Conservation (phyloP, 768 basidiomycete species). For the Leccinum incarnatum region DNA sequence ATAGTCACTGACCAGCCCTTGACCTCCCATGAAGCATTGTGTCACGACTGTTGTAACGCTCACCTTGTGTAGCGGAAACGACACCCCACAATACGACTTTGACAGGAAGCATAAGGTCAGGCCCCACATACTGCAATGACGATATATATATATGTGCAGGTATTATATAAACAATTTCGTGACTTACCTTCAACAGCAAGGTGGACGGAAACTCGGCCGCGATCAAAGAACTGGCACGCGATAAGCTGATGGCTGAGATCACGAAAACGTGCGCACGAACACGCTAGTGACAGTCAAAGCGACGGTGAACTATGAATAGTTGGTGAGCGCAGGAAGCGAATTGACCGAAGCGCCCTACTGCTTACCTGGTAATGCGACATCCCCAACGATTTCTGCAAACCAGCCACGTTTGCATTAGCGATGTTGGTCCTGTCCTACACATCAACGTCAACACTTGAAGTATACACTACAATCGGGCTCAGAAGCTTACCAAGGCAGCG, state of each 20-base stretch:
- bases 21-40: neutral
- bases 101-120: constrained; percentile 56
- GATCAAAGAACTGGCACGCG: constrained; percentile 42
- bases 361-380: constrained; percentile 29
- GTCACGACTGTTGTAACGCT: neutral
- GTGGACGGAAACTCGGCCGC: constrained; percentile 59
- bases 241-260: neutral
- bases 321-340: neutral
- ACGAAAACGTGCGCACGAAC: constrained; percentile 10
- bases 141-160: neutral
- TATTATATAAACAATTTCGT: neutral
- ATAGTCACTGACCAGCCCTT: constrained; percentile 47
- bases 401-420: constrained; percentile 59
- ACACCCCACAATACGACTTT: constrained; percentile 60
- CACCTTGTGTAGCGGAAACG: constrained; percentile 58
- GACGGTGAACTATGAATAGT: constrained; percentile 30
- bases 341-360: neutral
- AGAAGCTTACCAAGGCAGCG: constrained; percentile 45
- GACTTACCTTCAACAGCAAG: constrained; percentile 47
- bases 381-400: constrained; percentile 50
- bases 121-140: constrained; percentile 38
- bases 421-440: constrained; percentile 43
- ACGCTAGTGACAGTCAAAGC: constrained; percentile 31
- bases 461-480: neutral
- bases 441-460: neutral